Conservation (phyloP, 2,329 filamentous ascomycete genomes). For the Clarireedia monteithiana region DNA sequence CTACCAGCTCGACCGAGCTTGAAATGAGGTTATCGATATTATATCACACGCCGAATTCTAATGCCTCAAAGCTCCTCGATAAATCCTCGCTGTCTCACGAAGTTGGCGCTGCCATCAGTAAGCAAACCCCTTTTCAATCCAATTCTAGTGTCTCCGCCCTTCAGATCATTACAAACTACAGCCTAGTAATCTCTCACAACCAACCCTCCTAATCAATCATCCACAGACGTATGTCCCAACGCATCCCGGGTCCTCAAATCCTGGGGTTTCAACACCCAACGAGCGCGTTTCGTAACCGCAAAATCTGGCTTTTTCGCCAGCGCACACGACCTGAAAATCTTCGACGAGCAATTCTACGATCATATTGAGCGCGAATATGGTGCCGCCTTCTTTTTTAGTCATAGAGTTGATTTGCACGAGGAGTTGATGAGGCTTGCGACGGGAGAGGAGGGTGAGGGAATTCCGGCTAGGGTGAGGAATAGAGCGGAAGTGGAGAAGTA, state of each 20-base stretch:
- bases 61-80: constrained; percentile 39
- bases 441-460: constrained; percentile 30
- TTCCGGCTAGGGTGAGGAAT: constrained; percentile 32
- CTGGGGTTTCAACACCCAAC: constrained; percentile 36
- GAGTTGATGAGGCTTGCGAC: constrained; percentile 41
- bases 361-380: constrained; percentile 17
- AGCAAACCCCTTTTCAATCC: neutral
- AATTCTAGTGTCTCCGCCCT: neutral
- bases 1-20: too few relatives aligned
- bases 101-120: constrained; percentile 48
- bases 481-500: constrained; percentile 33
- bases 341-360: constrained; percentile 11
- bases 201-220: neutral
- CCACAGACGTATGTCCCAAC: constrained; percentile 46
- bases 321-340: constrained; percentile 11
- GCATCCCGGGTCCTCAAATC: constrained; percentile 46
- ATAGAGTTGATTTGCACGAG: constrained; percentile 46
- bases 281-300: constrained; percentile 30
- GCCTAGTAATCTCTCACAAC: neutral
- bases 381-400: constrained; percentile 43
- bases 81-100: constrained; percentile 49
- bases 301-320: constrained; percentile 31
- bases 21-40: neutral
- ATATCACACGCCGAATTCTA: neutral
- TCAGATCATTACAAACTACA: too few relatives aligned